A percentile compares a stretch with the other conserved stretches of the same genome.
Conservation (phyloP, 768 basidiomycete genomes). For the Lentinula aciculospora region DNA sequence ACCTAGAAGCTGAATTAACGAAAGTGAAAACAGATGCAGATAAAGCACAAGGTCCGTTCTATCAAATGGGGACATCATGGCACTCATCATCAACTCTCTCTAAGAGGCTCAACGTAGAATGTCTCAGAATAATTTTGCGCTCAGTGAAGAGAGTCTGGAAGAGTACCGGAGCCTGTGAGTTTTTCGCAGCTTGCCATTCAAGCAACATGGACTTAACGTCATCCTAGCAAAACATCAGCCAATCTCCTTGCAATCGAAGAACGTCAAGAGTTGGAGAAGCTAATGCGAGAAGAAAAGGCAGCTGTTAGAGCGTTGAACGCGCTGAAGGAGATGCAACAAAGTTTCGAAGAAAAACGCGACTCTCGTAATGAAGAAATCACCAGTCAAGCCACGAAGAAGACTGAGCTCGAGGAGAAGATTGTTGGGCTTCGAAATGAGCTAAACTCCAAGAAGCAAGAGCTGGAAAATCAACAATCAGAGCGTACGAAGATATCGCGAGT, state of each 20-base stretch:
- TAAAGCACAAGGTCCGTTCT: constrained; percentile 69
- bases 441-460: constrained; percentile 62
- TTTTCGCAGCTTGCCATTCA: background rate
- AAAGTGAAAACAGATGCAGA: constrained; percentile 66
- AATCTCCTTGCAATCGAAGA: constrained; percentile 80
- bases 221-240: constrained; percentile 67
- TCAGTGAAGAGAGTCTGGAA: constrained; percentile 79
- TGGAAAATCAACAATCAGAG: constrained; percentile 85
- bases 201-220: background rate
- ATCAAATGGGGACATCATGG: constrained; percentile 1
- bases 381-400: constrained; percentile 42
- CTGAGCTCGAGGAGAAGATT: constrained; percentile 25
- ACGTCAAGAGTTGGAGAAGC: constrained; percentile 77
- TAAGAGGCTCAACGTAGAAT: constrained; percentile 71
- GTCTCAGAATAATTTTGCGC: constrained; percentile 67
- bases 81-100: background rate
- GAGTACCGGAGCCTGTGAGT: constrained; percentile 82
- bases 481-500: constrained; percentile 71
- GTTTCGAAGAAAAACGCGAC: constrained; percentile 50
- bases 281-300: constrained; percentile 81
- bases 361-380: constrained; percentile 52
- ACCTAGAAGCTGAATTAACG: constrained; percentile 59
- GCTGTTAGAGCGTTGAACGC: constrained; percentile 56
- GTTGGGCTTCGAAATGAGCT: constrained; percentile 51
- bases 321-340: constrained; percentile 64